Base-by-base conservation (phyloP, 2,329 filamentous ascomycete species). In the Aspergillus sp. region DNA sequence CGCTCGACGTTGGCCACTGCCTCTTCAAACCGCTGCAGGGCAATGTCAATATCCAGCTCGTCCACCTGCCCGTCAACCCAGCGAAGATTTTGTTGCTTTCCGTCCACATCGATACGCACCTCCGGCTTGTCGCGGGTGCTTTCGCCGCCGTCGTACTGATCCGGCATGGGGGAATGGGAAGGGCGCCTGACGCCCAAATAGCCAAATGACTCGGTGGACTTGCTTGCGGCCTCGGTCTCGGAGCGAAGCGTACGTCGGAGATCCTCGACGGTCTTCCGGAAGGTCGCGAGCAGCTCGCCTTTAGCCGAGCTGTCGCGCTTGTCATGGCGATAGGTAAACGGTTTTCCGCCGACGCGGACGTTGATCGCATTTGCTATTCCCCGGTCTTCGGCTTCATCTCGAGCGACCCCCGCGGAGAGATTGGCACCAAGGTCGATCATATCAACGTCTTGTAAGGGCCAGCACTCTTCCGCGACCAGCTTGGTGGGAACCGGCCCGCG, bases 61-160 rank as follows among this genome's bases (percentile, higher is more conserved):
- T 99, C 95, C 75, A 99, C 91, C 77, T 98, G 92, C 55, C 88
- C 87, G 74, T 99, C 95, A 0, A 99, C 92, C 92, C 92, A 97
- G 56, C 94, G 90, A 50, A 99, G 84, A 73, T 95, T 97, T 73
- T 98, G 92, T 75, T 97, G 93, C 70, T 96, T 96, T 52, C 95
- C 95, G 70, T 98, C 95, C 13, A 97, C 91, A 69, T 99, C 95
- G 67, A 99, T 93, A 58, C 97, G 85, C 79, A 97, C 90, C 63
- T 82, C 86, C 17, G 80, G 79, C 41, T 81, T 80, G 74, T 96
- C 91, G 72, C 92, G 92, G 69, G 90, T 87, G 63, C 89, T 87
- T 1, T 91, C 92, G 9, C 92, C 78, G 7, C 87, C 89, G 71
- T 95, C 91, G 13, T 96, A 83, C 2, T 95, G 80, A 60, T 94